phyloP scores from a whole-genome alignment of 306 rosid species.

The Trichosanthes cucumerina region DNA sequence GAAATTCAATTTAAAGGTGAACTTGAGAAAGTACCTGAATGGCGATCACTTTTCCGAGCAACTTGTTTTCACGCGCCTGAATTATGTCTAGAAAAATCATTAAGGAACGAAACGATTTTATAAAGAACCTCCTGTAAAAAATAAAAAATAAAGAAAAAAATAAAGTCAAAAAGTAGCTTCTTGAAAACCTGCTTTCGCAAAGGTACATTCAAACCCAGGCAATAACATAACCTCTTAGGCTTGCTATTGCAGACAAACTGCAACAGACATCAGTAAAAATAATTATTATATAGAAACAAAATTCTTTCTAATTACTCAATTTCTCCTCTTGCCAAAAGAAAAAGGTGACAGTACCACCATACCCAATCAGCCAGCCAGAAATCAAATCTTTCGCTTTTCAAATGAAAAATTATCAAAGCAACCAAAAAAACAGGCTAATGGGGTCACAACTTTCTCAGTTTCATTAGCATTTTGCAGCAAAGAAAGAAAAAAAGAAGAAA shows the following conservation, averaged over 20 bases:
- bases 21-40: not conserved
- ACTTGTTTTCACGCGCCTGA: constrained; percentile 10
- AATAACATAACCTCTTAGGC: not conserved
- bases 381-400: not conserved
- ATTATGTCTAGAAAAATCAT: not conserved
- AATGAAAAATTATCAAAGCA: not conserved
- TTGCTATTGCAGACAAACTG: not conserved
- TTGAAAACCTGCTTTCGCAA: constrained; percentile 2
- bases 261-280: not conserved
- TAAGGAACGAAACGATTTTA: not conserved
- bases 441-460: not conserved
- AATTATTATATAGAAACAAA: not conserved
- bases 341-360: not conserved
- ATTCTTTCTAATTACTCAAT: not conserved
- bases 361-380: not conserved
- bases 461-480: not conserved
- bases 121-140: not conserved
- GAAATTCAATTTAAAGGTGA: constrained; percentile 12
- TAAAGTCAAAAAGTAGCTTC: not conserved
- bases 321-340: not conserved
- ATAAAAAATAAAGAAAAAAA: not conserved
- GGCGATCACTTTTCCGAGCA: not conserved
- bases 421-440: not conserved
- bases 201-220: not conserved
- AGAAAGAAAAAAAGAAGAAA: too few relatives aligned